Evolutionary conservation across 2,329 filamentous ascomycete genomes (phyloP), one percentile per base, ranked within the genome.

Genomic region (Hypoxylon sp.): DNA sequence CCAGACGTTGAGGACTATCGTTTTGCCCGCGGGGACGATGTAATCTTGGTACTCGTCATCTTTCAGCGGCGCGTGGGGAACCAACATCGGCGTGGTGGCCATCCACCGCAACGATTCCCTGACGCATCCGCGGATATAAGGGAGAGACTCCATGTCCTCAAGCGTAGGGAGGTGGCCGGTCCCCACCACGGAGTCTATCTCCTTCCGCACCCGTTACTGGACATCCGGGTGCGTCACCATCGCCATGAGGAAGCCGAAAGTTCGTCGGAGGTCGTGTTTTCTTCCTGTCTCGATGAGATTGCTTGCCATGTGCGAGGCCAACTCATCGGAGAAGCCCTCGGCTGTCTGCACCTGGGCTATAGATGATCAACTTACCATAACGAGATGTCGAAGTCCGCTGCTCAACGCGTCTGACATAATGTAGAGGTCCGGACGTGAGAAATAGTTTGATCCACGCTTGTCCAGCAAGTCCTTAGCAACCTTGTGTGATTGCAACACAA

Each of bases 401-500:
- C 37, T 60, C 2, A 21, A 34, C 14, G 57, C 71, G 21, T 53
- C 47, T 16, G 81, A 80, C 5, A 80, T 81, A 16, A 84, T 80
- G 21, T 82, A 79, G 76, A 82, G 29, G 5, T 68, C 54, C 2
- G 77, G 78, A 0, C 84, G 76, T 16, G 80, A 78, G 0, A 81
- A 84, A 71, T 86, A 87, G 8, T 83, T 83, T 19, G 65, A 72
- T 46, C 82, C 81, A 25, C 80, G 75, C 63, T 82, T 81, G 59
- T 86, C 84, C 2, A 86, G 61, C 2, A 87, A 71, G 3, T 86
- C 84, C 51, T 83, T 84, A 23, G 85, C 79, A 1, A 78, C 79
- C 43, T 77, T 65, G 23, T 80, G 78, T 1, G 77, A 80, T 0
- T 77, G 80, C 0, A 87, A 70, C 0, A 86, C 79, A 16, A 86